Evolutionary conservation across 352 stramenopile species (phyloP).

Genomic region (Peronospora tabacina): DNA sequence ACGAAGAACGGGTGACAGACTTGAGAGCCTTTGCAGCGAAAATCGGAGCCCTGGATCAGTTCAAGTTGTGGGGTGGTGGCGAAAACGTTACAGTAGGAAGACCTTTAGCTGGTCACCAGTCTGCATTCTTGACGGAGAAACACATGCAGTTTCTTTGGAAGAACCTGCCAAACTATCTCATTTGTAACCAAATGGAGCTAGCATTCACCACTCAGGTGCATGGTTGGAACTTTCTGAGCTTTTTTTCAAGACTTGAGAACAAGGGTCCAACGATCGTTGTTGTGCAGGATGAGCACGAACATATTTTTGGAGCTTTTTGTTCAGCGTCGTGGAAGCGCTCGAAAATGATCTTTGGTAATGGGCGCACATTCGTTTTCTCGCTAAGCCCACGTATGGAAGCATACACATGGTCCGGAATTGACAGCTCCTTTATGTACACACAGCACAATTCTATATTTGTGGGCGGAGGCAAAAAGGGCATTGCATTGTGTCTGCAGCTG

Average conservation of each 20-base stretch:
- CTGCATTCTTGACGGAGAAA: slow-evolving; percentile 51
- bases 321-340: slow-evolving; percentile 54
- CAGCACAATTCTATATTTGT: slow-evolving; percentile 49
- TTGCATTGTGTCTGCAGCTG: slow-evolving; percentile 60
- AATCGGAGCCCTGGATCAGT: slow-evolving; percentile 46
- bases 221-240: slow-evolving; percentile 65
- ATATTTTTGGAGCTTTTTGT: slow-evolving; percentile 72
- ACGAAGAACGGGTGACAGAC: slow-evolving; percentile 23
- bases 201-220: slow-evolving; percentile 52
- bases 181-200: slow-evolving; percentile 66
- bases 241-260: slow-evolving; percentile 48
- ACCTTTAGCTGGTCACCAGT: slow-evolving; percentile 29
- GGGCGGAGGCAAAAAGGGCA: slow-evolving; percentile 56
- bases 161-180: slow-evolving; percentile 49
- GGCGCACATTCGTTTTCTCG: slow-evolving; percentile 65
- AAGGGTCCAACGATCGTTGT: slow-evolving; percentile 62
- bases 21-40: slow-evolving; percentile 42
- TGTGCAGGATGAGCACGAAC: slow-evolving; percentile 56
- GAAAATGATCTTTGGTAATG: slow-evolving; percentile 58
- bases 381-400: slow-evolving; percentile 48
- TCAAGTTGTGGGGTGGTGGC: slow-evolving; percentile 41
- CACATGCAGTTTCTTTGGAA: slow-evolving; percentile 65
- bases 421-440: slow-evolving; percentile 69
- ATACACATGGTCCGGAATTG: slow-evolving; percentile 52
- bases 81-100: slow-evolving; percentile 21